These are phyloP conservation scores for Boletus speciosus DNA, from an alignment of 768 basidiomycete species.

Conservation along the genomic window DNA sequence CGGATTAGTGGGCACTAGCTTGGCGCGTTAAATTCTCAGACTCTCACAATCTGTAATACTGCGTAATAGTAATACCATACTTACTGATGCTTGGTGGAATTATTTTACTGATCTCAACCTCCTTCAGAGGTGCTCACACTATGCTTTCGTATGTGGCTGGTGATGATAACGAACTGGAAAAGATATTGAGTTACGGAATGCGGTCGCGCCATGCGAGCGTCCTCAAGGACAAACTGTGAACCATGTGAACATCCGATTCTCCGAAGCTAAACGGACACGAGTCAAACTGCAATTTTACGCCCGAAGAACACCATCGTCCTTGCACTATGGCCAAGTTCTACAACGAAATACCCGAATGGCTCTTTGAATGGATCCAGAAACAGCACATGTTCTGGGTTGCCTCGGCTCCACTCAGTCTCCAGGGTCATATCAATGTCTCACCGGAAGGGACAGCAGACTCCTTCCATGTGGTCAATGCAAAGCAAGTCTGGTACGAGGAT, in stretches of 20 bases:
- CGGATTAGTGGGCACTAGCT: no score
- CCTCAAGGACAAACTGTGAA: not conserved
- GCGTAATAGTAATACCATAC: no score
- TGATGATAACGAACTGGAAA: no score
- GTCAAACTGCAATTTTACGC: not conserved
- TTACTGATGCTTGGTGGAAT: no score
- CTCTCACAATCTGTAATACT: no score
- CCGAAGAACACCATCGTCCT: not conserved
- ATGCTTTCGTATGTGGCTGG: no score
- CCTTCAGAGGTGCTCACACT: no score
- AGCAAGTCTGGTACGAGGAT: constrained; percentile 69
- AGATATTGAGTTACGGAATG: no score
- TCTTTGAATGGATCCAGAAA: constrained; percentile 55
- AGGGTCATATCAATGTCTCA: constrained; percentile 64
- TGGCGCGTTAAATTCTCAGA: no score
- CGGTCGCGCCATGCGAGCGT: no score
- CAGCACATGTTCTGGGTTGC: constrained; percentile 75
- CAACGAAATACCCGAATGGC: constrained; percentile 52
- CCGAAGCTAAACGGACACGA: not conserved
- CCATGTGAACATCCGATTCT: not conserved
- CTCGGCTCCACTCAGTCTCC: constrained; percentile 53
- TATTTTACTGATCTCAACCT: no score
- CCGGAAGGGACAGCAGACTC: constrained; percentile 64
- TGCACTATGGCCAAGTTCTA: constrained; percentile 53
- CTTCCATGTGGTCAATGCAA: constrained; percentile 54